Evolutionary conservation across 371 early-diverging fungal genomes (phyloP).

Genomic region (Saksenaea oblongispora): DNA sequence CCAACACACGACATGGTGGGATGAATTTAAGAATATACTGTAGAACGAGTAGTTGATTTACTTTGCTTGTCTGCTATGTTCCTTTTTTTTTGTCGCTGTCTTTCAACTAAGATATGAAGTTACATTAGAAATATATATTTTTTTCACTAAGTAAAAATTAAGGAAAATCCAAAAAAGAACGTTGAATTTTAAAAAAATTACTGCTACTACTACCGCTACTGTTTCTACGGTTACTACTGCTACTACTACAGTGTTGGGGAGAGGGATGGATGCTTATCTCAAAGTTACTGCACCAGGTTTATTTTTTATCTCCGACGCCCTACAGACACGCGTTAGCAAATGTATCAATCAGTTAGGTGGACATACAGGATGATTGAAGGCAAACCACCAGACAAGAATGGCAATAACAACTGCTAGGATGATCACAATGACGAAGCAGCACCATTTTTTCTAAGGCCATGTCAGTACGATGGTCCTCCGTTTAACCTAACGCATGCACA

Average conservation of each 20-base stretch:
- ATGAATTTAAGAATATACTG: too few relatives aligned
- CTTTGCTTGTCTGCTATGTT: too few relatives aligned
- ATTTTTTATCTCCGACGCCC: background rate
- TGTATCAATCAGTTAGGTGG: background rate
- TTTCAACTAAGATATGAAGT: too few relatives aligned
- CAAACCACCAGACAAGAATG: constrained; percentile 51
- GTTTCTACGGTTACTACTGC: background rate
- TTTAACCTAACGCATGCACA: background rate
- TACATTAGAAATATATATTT: background rate
- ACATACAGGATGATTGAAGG: constrained; percentile 25
- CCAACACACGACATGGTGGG: too few relatives aligned
- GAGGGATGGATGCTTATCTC: background rate
- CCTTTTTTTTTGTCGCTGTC: too few relatives aligned
- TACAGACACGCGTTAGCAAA: background rate
- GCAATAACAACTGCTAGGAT: constrained; percentile 47
- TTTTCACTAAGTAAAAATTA: background rate
- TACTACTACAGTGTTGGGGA: background rate
- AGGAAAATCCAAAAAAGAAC: background rate
- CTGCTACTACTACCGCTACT: background rate
- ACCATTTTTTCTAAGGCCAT: constrained; percentile 58
- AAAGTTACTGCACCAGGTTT: background rate
- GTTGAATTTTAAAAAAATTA: background rate
- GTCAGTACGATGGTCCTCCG: background rate
- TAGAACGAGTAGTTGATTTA: too few relatives aligned
- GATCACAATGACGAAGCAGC: constrained; percentile 51